Evolutionary conservation across 345 rosid species (phyloP), one percentile per base, ranked within the genome.

Genomic region (Clarkia xantiana): DNA sequence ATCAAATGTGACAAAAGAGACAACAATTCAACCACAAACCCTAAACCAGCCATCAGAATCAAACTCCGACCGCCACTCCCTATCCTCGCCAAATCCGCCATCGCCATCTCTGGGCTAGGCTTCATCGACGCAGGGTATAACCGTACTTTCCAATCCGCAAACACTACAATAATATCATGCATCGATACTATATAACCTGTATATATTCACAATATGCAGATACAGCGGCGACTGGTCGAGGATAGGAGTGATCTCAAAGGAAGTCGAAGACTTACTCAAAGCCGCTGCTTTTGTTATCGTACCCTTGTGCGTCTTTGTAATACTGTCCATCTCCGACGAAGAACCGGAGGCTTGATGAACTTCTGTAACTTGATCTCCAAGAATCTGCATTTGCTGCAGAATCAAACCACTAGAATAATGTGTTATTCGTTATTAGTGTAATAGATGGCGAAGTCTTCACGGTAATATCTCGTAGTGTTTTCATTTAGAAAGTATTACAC

Each of bases 161-260:
- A 22, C 44, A 29, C 15, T 23, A 5, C 7, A 0, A 6, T 12
- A 14, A 13, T 22, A n/a, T 10, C 0, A 0, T 0, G 9, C 3
- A 9, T 12, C 2, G 34, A 10, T 9, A 14, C n/a, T n/a, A 7
- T n/a, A 0, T 9, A 1, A 36, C 13, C 10, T 34, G 38, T 1
- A 9, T 12, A 3, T 18, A 11, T 14, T 18, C 29, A 48, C 6
- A 13, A 1, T 22, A 5, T 47, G 23, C 72, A 81, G 96, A 66
- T 81, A 81, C 36, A 85, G 95, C 57, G 95, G 97, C 53, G 95
- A 89, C 41, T 85, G 97, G 97, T 82, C 95, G 23, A 82, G 97
- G 61, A 85, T 89, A 34, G 94, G 95, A 25, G 90, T 58, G n/a
- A 72, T 89, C 46, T 72, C 94, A 1, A 68, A 60, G 67, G 94